phyloP scores from a whole-genome alignment of 768 basidiomycete genomes.

The Boletellus ananiceps region DNA sequence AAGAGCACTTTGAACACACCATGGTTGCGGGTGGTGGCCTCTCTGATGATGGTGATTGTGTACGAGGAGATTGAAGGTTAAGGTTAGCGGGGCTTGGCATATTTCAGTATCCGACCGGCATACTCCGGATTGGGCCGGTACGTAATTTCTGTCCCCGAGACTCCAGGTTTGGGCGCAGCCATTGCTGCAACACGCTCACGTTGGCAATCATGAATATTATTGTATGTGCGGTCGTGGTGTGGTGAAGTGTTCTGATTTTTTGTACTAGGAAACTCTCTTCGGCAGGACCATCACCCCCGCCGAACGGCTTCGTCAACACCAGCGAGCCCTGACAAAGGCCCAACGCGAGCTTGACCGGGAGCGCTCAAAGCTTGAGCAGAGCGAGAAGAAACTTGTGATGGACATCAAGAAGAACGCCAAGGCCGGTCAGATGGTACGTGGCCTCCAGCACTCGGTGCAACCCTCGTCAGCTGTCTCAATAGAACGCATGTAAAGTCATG shows the following conservation, averaged over 20 bases:
- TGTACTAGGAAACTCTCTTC: slow-evolving; percentile 85
- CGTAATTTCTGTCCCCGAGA: neutral
- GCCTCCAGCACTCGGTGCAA: slow-evolving; percentile 1
- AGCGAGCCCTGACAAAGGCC: slow-evolving; percentile 92
- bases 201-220: slow-evolving; percentile 69
- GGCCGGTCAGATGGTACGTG: slow-evolving; percentile 82
- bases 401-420: slow-evolving; percentile 98
- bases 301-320: slow-evolving; percentile 94
- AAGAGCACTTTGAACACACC: slow-evolving; percentile 8
- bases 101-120: slow-evolving; percentile 20
- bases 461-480: slow-evolving; percentile 21
- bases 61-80: slow-evolving; percentile 19
- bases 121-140: slow-evolving; percentile 1
- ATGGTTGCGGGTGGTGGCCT: slow-evolving; percentile 12
- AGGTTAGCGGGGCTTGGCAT: slow-evolving; percentile 17
- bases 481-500: slow-evolving; percentile 99
- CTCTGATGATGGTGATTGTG: slow-evolving; percentile 24
- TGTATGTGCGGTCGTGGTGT: slow-evolving; percentile 32
- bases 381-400: slow-evolving; percentile 92
- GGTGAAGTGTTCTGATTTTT: slow-evolving; percentile 11
- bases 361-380: slow-evolving; percentile 86
- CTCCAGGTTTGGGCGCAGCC: slow-evolving; percentile 2
- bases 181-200: slow-evolving; percentile 9
- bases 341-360: slow-evolving; percentile 98
- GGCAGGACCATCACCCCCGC: slow-evolving; percentile 93